A percentile compares a stretch with the other conserved stretches of the same genome.
These are phyloP conservation scores for Phaeosphaeriaceae sp. DNA, from an alignment of 2,329 filamentous ascomycete species.

Conservation along the genomic window DNA sequence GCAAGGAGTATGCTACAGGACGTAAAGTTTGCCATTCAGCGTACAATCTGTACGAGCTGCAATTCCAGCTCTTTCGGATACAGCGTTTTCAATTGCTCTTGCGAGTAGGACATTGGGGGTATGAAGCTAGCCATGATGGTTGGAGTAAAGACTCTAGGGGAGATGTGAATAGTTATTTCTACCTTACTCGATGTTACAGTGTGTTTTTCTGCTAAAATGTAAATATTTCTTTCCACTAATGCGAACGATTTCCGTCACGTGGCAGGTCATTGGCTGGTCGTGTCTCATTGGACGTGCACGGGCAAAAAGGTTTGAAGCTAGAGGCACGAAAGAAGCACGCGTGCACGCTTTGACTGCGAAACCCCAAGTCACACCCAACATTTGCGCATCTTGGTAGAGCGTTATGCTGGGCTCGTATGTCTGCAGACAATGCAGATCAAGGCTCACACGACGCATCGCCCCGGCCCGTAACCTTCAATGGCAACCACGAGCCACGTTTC, in stretches of 20 bases:
- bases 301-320: constrained; percentile 1
- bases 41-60: constrained; percentile 83
- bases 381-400: constrained; percentile 2
- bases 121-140: constrained; percentile 75
- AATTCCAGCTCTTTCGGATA: constrained; percentile 83
- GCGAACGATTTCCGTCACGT: constrained; percentile 24
- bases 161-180: neutral
- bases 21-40: constrained; percentile 26
- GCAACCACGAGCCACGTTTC: constrained; percentile 40
- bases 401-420: constrained; percentile 43
- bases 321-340: neutral
- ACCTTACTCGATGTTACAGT: neutral
- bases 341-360: neutral
- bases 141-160: neutral
- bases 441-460: constrained; percentile 22
- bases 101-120: constrained; percentile 77
- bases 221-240: constrained; percentile 4
- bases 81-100: constrained; percentile 78
- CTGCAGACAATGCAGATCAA: constrained; percentile 41
- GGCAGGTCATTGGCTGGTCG: constrained; percentile 22
- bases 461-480: constrained; percentile 29
- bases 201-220: neutral
- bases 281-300: constrained; percentile 7
- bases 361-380: too few relatives aligned
- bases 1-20: neutral